Evolutionary conservation across 345 rosid genomes (phyloP), one percentile per base, ranked within the genome.

Genomic region (Limnanthes douglasii): DNA sequence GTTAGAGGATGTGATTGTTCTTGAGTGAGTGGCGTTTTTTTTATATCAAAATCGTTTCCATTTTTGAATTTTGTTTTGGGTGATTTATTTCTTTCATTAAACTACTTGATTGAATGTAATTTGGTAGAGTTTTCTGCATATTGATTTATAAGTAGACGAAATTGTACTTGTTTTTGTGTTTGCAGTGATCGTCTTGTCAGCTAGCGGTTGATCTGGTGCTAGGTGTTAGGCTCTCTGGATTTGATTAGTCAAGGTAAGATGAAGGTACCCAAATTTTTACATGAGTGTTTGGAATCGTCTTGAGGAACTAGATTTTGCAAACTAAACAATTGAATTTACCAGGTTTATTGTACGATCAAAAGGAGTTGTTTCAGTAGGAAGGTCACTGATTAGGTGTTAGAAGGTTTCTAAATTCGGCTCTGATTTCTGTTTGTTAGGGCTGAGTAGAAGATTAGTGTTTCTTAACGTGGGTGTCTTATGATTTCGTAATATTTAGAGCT

Each of bases 181-280:
- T 64, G 60, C 69, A 59, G 67, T 53, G 51, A 33, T 46, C 16
- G 20, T 45, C 5, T 44, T 32, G 14, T 34, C 28, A 26, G 38
- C 33, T 23, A 28, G 18, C 45, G 47, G 34, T 59, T 55, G 76
- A 68, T 65, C 62, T 66, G 66, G 34, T 43, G 24, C 55, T 51
- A 53, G 41, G 30, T 22, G 39, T 42, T 18, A 21, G 30, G 53
- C 42, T 49, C 41, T 52, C 21, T 31, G 15, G 41, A 21, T 32
- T 56, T 29, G 23, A 13, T 43, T 18, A 22, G 9, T 3, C n/a
- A n/a, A n/a, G n/a, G n/a, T n/a, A n/a, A n/a, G n/a, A n/a, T n/a
- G n/a, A n/a, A n/a, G n/a, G n/a, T n/a, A n/a, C n/a, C 18, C 18
- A 21, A 21, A 20, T 5, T 14, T 13, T 6, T 11, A 1, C 8